Base-by-base conservation (phyloP, 2,329 filamentous ascomycete species). In the Geosmithia flava region DNA sequence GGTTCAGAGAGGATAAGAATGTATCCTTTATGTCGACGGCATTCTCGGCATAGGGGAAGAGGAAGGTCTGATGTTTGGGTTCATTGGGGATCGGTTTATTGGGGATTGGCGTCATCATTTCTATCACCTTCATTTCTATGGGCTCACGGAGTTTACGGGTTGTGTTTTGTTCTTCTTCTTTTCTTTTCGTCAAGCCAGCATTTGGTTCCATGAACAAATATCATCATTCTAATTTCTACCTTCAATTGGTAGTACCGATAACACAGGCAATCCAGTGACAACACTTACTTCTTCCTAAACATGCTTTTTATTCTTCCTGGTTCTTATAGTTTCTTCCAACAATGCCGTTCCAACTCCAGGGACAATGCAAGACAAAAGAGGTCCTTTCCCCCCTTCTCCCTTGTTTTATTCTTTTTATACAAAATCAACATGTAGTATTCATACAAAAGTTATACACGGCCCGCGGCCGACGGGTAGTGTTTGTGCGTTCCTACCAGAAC, bases 401-500 rank as follows among this genome's bases (percentile, higher is more conserved):
- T 41, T 41, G 7, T 7, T 19, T 19, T 19, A 16, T 19, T 7
- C 17, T 3, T 23, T 44, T 37, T 37, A 37, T 37, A 37, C 33
- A 37, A 37, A 27, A 20, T 20, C 20, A 20, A 16, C 30, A 47
- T 42, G 17, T 20, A 27, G 23, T 27, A 48, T 23, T 33, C 27
- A 40, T 48, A 20, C 20, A 29, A 44, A 16, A 20, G 29, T 41
- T 11, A 29, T 45, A 45, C 47, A 46, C 42, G 39, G 33, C 23
- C 37, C 17, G 16, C 16, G 17, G 41, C 41, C 17, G 5, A 19
- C 20, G 8, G 23, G 4, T 27, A 8, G 23, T 8, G 23, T 27
- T 27, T 27, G 23, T 27, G 4, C 20, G 19, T 27, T 8, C 20
- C 58, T 54, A 80, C 76, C 76, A 80, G 50, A 79, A 67, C 59